Conservation (phyloP, 1,284 basidiomycete species). For the Inonotus hispidus region DNA sequence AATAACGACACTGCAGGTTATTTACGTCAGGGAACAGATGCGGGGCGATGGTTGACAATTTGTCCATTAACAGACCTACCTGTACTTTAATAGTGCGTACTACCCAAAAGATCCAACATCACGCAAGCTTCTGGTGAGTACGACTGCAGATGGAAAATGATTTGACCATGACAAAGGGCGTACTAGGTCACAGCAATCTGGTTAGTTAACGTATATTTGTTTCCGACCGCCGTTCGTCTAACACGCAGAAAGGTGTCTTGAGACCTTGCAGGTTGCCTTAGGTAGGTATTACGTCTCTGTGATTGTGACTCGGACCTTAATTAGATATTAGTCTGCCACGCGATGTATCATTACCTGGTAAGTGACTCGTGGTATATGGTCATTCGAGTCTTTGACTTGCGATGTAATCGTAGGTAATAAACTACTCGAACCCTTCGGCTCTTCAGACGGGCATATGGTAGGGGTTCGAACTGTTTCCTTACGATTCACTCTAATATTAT, state of each 20-base stretch:
- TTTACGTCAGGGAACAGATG: neutral
- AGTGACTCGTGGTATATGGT: neutral
- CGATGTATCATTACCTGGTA: conserved; percentile 11
- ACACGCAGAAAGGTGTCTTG: conserved; percentile 7
- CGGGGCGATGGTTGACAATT: neutral
- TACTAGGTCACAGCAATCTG: conserved; percentile 13
- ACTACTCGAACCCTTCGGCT: conserved; percentile 8
- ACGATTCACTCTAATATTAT: neutral
- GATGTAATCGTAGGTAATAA: neutral
- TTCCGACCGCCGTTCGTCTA: no score
- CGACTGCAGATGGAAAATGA: neutral
- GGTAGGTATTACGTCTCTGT: neutral
- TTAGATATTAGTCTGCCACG: conserved; percentile 2
- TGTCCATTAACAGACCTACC: conserved; percentile 3
- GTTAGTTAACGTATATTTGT: neutral
- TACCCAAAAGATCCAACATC: conserved; percentile 11
- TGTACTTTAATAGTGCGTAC: conserved; percentile 18
- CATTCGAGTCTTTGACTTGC: neutral
- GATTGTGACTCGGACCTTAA: neutral
- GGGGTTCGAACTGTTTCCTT: neutral
- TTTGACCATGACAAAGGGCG: neutral
- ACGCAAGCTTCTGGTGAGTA: conserved; percentile 13
- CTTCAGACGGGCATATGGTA: conserved; percentile 10
- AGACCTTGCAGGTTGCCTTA: conserved; percentile 13
- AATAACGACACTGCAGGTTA: conserved; percentile 16